A percentile compares a stretch with the other conserved stretches of the same genome.
Evolutionary conservation across 257 asterid species (phyloP).

Genomic region (Linaria vulgaris): DNA sequence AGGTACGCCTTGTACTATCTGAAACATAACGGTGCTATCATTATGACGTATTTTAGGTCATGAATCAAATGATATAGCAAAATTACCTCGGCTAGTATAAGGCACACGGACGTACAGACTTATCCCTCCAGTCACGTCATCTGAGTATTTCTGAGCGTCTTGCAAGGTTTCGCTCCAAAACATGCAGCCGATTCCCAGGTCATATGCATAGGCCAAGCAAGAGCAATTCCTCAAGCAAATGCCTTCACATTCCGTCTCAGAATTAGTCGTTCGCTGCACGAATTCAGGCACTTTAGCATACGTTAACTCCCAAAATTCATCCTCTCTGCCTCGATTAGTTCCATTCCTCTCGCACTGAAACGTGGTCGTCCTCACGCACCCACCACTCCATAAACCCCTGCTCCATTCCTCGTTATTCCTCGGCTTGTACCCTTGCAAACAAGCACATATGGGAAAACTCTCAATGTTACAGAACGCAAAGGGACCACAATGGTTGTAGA

Average conservation of each 20-base stretch:
- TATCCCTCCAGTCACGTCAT: slow-evolving; percentile 13
- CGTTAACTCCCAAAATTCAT: slow-evolving; percentile 37
- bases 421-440: slow-evolving; percentile 52
- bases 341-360: slow-evolving; percentile 35
- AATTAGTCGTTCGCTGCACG: slow-evolving; percentile 15
- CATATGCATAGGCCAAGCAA: slow-evolving; percentile 46
- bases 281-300: slow-evolving; percentile 41
- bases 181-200: slow-evolving; percentile 39
- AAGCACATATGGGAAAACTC: slow-evolving; percentile 38
- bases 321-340: slow-evolving; percentile 16
- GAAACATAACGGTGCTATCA: neutral
- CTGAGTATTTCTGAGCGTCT: slow-evolving; percentile 33
- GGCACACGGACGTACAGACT: slow-evolving; percentile 46
- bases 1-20: neutral
- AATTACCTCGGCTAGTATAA: slow-evolving; percentile 42
- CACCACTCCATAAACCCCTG: slow-evolving; percentile 46
- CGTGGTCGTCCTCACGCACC: slow-evolving; percentile 43
- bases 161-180: slow-evolving; percentile 38
- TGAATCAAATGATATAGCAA: neutral
- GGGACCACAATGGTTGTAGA: slow-evolving; percentile 33
- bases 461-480: slow-evolving; percentile 38
- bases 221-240: slow-evolving; percentile 42
- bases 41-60: no score
- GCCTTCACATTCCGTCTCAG: slow-evolving; percentile 30
- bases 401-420: slow-evolving; percentile 35